These are phyloP conservation scores for Halenospora varia DNA, from an alignment of 495 filamentous ascomycete species.

Conservation along the genomic window DNA sequence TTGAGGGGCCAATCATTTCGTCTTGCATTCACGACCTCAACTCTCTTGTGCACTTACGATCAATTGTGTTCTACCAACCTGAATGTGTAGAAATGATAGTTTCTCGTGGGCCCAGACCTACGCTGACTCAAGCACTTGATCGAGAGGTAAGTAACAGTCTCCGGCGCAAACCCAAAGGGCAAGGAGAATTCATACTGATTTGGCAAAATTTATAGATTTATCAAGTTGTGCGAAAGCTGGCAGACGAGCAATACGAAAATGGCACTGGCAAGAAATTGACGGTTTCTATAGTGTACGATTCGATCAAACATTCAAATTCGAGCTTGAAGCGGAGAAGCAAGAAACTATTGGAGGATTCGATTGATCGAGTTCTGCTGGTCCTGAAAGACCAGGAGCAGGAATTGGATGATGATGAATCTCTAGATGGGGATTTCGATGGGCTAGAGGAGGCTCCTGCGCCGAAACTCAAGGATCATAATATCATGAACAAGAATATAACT, in stretches of 20 bases:
- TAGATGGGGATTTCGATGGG: constrained; percentile 65
- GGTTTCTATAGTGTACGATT: constrained; percentile 63
- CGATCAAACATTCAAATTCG: constrained; percentile 80
- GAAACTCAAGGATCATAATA: constrained; percentile 49
- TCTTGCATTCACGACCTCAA: background rate
- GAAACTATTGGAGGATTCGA: constrained; percentile 73
- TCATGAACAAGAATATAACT: constrained; percentile 72
- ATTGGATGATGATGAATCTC: constrained; percentile 47
- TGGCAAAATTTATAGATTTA: constrained; percentile 49
- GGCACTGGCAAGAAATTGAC: constrained; percentile 45
- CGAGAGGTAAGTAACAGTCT: constrained; percentile 41
- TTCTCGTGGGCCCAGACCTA: constrained; percentile 32
- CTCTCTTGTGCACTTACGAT: background rate
- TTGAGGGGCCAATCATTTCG: background rate
- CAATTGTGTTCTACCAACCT: background rate
- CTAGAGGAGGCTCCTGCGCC: constrained; percentile 41
- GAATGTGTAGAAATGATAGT: constrained; percentile 17
- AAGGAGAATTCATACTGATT: constrained; percentile 2
- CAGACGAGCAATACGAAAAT: constrained; percentile 55
- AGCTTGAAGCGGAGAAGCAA: constrained; percentile 77
- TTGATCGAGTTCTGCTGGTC: constrained; percentile 78
- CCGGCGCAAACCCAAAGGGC: background rate
- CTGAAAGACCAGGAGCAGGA: constrained; percentile 53
- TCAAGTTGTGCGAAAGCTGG: constrained; percentile 68
- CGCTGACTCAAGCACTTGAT: constrained; percentile 50